Percentiles rank a stretch among this genome's conserved stretches.
These are phyloP conservation scores for Quercus cerris DNA, from an alignment of 306 rosid genomes.

Conservation along the genomic window DNA sequence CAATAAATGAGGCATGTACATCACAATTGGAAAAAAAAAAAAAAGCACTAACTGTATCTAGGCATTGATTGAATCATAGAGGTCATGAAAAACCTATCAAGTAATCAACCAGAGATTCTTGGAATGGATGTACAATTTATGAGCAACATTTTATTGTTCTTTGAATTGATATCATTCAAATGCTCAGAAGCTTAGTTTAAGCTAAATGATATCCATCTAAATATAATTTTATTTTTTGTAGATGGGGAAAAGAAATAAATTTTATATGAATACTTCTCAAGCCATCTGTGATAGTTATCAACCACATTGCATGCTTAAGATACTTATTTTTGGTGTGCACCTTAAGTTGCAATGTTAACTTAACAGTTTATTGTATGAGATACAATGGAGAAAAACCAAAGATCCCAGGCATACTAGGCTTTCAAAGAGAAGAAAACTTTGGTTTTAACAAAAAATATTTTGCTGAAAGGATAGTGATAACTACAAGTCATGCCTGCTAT, in stretches of 20 bases:
- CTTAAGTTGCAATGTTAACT: not conserved
- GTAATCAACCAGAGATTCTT: not conserved
- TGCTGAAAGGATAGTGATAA: not conserved
- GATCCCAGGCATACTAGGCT: not conserved
- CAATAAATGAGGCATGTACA: not conserved
- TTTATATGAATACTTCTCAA: no score
- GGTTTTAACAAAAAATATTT: not conserved
- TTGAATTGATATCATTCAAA: not conserved
- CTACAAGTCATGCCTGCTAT: not conserved
- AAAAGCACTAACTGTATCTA: not conserved
- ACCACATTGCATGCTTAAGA: no score
- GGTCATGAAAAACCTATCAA: not conserved
- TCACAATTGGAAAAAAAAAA: not conserved
- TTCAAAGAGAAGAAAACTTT: not conserved
- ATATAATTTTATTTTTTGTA: not conserved
- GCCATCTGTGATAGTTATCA: no score
- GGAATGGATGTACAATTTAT: not conserved
- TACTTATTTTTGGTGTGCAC: not conserved
- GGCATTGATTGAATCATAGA: not conserved
- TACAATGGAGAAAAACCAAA: not conserved
- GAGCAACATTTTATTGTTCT: not conserved
- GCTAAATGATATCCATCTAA: not conserved
- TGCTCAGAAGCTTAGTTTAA: not conserved
- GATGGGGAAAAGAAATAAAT: not conserved
- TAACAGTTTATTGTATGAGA: not conserved